phyloP scores from a whole-genome alignment of 352 stramenopile species.

The Blastocystis hominis region DNA sequence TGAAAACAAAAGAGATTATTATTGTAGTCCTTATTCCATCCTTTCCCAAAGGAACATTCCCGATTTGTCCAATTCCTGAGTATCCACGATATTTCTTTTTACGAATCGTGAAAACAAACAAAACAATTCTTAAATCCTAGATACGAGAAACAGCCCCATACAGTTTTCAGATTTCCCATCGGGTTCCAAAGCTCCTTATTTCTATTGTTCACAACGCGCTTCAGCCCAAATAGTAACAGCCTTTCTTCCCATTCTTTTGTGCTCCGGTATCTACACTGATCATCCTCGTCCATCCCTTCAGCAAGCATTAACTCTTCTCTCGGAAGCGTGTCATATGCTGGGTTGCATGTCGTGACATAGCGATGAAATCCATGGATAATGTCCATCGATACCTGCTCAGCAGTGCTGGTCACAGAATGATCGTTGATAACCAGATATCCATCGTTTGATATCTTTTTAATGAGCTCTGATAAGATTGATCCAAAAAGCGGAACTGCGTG shows the following conservation, averaged over 20 bases:
- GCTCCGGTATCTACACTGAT: neutral
- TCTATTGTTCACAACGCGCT: neutral
- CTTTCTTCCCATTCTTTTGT: constrained; percentile 10
- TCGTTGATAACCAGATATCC: constrained; percentile 14
- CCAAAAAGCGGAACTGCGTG: constrained; percentile 34
- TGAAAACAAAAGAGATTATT: too few relatives aligned
- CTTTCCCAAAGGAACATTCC: too few relatives aligned
- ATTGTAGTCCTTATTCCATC: too few relatives aligned
- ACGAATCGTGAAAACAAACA: neutral
- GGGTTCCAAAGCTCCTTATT: neutral
- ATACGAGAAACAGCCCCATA: constrained; percentile 43
- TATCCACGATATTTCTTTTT: too few relatives aligned
- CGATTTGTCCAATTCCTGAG: too few relatives aligned
- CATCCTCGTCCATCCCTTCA: neutral
- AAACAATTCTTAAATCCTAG: neutral
- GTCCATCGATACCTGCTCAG: neutral
- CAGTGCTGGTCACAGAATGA: neutral
- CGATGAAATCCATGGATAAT: constrained; percentile 29
- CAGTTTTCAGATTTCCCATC: neutral
- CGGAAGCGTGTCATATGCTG: neutral
- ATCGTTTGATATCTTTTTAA: neutral
- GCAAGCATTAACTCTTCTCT: neutral
- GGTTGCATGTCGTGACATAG: neutral
- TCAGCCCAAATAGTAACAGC: neutral
- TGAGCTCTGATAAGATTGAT: neutral